Percentiles rank a stretch among this genome's conserved stretches.
Evolutionary conservation across 352 stramenopile genomes (phyloP).

Genomic region (Phytopythium delawarense): DNA sequence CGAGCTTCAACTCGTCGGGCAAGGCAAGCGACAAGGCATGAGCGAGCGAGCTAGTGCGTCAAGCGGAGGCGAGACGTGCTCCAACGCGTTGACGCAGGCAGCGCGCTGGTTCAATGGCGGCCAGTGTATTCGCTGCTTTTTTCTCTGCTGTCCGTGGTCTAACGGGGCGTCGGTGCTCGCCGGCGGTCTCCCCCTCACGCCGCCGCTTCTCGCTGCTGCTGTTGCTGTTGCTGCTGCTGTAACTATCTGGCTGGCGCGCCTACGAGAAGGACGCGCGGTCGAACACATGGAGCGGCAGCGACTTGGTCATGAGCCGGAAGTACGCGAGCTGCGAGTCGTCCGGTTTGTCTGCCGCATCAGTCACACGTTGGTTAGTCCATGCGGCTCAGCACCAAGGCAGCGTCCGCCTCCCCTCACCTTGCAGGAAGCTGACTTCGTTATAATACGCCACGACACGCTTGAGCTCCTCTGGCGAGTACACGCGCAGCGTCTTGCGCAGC

Average conservation of each 20-base stretch:
- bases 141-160: neutral
- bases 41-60: neutral
- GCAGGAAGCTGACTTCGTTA: slow-evolving; percentile 76
- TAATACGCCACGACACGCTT: slow-evolving; percentile 77
- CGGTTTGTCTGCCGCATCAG: slow-evolving; percentile 47
- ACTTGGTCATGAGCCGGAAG: slow-evolving; percentile 86
- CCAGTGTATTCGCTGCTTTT: slow-evolving; percentile 6
- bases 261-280: slow-evolving; percentile 85
- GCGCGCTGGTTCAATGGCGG: neutral
- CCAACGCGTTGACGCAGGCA: neutral
- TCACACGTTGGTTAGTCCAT: slow-evolving; percentile 3
- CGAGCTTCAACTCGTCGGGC: slow-evolving; percentile 30
- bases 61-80: neutral
- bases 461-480: slow-evolving; percentile 78
- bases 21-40: slow-evolving; percentile 8
- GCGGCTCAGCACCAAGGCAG: neutral
- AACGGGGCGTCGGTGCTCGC: neutral
- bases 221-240: slow-evolving; percentile 2
- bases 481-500: slow-evolving; percentile 70
- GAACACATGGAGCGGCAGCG: slow-evolving; percentile 71
- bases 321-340: slow-evolving; percentile 69
- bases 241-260: slow-evolving; percentile 4
- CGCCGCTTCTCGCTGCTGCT: neutral
- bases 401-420: slow-evolving; percentile 20
- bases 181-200: neutral